Evolutionary conservation across 352 stramenopile genomes (phyloP), one percentile per base, ranked within the genome.

Genomic region (Phytophthora crassamura): DNA sequence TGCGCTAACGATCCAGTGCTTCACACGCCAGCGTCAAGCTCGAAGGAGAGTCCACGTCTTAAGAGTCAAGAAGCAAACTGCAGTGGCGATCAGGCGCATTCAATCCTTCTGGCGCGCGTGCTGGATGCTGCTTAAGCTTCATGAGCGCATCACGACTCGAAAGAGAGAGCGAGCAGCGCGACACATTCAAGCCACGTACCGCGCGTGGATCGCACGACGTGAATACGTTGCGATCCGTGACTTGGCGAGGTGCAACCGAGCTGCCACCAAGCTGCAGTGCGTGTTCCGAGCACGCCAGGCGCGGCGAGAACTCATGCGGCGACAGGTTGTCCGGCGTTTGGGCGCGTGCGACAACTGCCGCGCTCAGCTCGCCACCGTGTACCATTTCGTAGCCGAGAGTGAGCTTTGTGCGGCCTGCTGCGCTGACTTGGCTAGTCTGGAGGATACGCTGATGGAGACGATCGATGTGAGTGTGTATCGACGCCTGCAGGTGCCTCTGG

Each of bases 281-380:
- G 42, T 74, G 41, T 87, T 75, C 33, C 72, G 82, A 28, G 45
- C 50, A 20, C 48, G 56, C 0, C 46, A 69, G 20, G 68, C 78
- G 11, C 59, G 64, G 7, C 52, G 59, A 3, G 71, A 82, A 53
- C 68, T 72, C 50, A 67, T 40, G 11, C 77, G 72, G 2, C 78
- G 78, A 4, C 45, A 79, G 7, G 56, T 75, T 18, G 53, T 91
- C 12, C 63, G 49, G 2, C 61, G 54, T 4, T 16, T 75, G 16
- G 83, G 77, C 0, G 58, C 74, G 0, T 91, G 83, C 34, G 50
- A 72, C 8, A 78, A 75, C 32, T 91, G 83, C 30, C 65, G 74
- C 0, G 58, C 83, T 46, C 49, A 58, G 14, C 47, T 76, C 1
- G 78, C 80, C 4, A 47, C 20, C 0, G 45, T 88, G 8, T 89